These are phyloP conservation scores for Diaporthe vexans DNA, from an alignment of 2,329 filamentous ascomycete genomes.

Conservation along the genomic window DNA sequence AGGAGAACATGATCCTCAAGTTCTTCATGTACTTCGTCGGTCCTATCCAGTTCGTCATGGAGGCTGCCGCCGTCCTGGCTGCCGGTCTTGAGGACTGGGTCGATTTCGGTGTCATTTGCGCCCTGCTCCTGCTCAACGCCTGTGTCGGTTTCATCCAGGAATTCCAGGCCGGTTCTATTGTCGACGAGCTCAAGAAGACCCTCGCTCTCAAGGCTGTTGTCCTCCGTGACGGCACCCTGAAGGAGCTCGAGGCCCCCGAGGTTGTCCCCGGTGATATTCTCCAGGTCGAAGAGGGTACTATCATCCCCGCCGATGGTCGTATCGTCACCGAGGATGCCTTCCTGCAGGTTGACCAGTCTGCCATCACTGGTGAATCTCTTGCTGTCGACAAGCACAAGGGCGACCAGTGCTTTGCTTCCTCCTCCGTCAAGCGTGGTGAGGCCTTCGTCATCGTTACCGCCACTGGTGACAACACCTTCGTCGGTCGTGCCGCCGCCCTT, in stretches of 20 bases:
- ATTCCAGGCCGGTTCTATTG: constrained; percentile 90
- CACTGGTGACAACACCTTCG: constrained; percentile 91
- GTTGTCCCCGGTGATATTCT: constrained; percentile 93
- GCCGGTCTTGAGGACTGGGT: constrained; percentile 91
- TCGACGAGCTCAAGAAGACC: constrained; percentile 92
- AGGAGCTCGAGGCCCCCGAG: constrained; percentile 85
- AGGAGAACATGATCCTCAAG: constrained; percentile 87
- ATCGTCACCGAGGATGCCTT: constrained; percentile 88
- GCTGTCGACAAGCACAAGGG: constrained; percentile 89
- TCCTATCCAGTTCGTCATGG: constrained; percentile 95
- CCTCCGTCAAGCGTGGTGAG: constrained; percentile 91
- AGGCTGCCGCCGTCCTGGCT: constrained; percentile 63
- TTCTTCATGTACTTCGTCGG: constrained; percentile 88
- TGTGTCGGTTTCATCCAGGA: constrained; percentile 90
- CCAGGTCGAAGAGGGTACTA: constrained; percentile 91
- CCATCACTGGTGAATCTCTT: constrained; percentile 92
- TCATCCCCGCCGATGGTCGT: constrained; percentile 89
- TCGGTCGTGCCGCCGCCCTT: constrained; percentile 88
- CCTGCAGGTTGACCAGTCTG: constrained; percentile 92
- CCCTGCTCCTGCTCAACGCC: constrained; percentile 85
- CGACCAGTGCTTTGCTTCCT: constrained; percentile 87
- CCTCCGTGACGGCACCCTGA: constrained; percentile 82
- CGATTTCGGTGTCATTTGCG: constrained; percentile 93
- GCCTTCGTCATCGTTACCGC: constrained; percentile 85
- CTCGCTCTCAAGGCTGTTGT: constrained; percentile 90